These are phyloP conservation scores for Penicillium antarcticum DNA, from an alignment of 495 filamentous ascomycete genomes.

Conservation along the genomic window DNA sequence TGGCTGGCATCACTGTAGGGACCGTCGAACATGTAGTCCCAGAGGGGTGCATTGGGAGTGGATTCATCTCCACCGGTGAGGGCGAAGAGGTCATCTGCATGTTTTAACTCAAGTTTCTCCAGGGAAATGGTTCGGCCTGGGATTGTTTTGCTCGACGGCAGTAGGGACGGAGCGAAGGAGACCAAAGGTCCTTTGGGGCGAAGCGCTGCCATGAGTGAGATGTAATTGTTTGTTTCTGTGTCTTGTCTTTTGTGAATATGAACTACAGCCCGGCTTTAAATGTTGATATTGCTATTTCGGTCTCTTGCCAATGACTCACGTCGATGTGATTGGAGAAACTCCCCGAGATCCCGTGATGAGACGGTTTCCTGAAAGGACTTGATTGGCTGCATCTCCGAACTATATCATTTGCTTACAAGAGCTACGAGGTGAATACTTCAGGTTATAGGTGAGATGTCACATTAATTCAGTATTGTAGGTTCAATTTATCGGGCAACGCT, in stretches of 20 bases:
- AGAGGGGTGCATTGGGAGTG: conserved; percentile 28
- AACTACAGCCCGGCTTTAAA: neutral
- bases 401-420: too few species aligned
- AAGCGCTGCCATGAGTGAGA: neutral
- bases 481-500: too few species aligned
- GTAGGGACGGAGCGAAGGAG: conserved; percentile 13
- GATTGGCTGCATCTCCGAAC: neutral
- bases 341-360: conserved; percentile 2
- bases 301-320: neutral
- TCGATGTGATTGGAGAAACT: neutral
- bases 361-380: neutral
- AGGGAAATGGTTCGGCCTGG: conserved; percentile 37
- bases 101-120: conserved; percentile 29
- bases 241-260: neutral
- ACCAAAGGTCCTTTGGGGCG: conserved; percentile 24
- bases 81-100: conserved; percentile 39
- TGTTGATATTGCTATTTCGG: neutral
- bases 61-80: conserved; percentile 31
- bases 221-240: neutral
- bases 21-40: conserved; percentile 45
- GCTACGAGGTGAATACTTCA: too few species aligned
- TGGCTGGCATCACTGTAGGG: conserved; percentile 31
- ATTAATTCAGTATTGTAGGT: too few species aligned
- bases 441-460: too few species aligned
- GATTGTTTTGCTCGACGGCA: conserved; percentile 15